Conservation (phyloP, 148 eudicot species). For the Rhododendron mucronatum region DNA sequence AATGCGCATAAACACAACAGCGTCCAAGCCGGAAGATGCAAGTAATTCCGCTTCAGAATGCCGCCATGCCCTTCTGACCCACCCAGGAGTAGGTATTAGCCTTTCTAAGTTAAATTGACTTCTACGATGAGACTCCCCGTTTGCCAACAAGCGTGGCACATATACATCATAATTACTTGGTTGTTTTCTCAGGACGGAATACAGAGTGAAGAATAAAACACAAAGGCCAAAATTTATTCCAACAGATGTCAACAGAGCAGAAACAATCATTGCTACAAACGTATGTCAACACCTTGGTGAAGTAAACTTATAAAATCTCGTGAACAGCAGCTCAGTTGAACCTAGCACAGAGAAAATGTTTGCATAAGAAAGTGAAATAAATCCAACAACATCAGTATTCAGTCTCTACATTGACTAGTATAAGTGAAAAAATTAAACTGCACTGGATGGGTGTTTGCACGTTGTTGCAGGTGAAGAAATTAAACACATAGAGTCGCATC, state of each 20-base stretch:
- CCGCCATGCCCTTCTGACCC: constrained; percentile 66
- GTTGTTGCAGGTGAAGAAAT: neutral
- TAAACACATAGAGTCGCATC: neutral
- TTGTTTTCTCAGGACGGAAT: constrained; percentile 63
- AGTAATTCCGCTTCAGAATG: constrained; percentile 62
- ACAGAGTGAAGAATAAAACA: constrained; percentile 51
- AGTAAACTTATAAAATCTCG: constrained; percentile 4
- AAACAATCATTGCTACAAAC: constrained; percentile 48
- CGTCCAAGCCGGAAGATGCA: constrained; percentile 71
- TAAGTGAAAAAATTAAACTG: neutral
- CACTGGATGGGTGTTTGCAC: neutral
- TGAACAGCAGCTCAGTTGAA: constrained; percentile 23
- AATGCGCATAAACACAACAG: constrained; percentile 65
- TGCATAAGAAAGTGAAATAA: constrained; percentile 5
- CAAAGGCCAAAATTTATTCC: constrained; percentile 70
- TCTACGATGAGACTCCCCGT: constrained; percentile 23
- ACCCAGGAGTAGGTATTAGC: constrained; percentile 56
- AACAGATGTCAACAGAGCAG: constrained; percentile 71
- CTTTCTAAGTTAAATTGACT: constrained; percentile 26
- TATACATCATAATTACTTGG: constrained; percentile 54
- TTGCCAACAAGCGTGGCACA: constrained; percentile 51
- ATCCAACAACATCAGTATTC: neutral
- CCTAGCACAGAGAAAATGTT: neutral
- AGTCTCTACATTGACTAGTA: neutral
- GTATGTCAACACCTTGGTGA: constrained; percentile 15